Conservation (phyloP, 2,329 filamentous ascomycete species). For the Macrophomina phaseolina region DNA sequence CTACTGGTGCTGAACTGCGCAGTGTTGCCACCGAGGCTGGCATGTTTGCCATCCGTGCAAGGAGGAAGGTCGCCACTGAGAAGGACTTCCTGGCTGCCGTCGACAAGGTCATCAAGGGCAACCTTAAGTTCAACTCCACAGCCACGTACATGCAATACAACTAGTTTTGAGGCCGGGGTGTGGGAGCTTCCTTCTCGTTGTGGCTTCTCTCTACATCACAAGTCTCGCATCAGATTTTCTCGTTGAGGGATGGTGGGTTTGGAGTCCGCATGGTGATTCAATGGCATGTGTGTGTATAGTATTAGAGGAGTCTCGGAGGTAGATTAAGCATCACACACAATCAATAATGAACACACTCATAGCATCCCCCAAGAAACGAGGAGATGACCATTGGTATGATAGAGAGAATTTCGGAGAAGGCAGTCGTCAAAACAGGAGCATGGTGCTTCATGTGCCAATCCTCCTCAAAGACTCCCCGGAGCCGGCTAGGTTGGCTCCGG, state of each 20-base stretch:
- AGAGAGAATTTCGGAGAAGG: not conserved
- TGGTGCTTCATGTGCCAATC: not conserved
- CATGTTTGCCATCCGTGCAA: slow-evolving; percentile 94
- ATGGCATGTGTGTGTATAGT: slow-evolving; percentile 23
- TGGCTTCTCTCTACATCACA: slow-evolving; percentile 8
- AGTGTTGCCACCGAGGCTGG: slow-evolving; percentile 98
- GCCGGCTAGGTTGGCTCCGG: not conserved
- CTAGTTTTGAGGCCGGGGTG: slow-evolving; percentile 56
- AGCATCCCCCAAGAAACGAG: not conserved
- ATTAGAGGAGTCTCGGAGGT: slow-evolving; percentile 20
- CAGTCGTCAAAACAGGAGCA: too few species aligned
- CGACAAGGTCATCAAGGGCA: slow-evolving; percentile 99
- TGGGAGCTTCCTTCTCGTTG: not conserved
- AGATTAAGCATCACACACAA: slow-evolving; percentile 18
- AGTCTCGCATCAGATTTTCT: slow-evolving; percentile 7
- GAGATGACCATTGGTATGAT: too few species aligned
- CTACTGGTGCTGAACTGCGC: slow-evolving; percentile 92
- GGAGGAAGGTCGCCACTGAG: slow-evolving; percentile 97
- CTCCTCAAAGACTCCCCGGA: not conserved
- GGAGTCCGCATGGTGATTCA: not conserved
- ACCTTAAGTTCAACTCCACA: slow-evolving; percentile 99
- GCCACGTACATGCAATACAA: slow-evolving; percentile 99
- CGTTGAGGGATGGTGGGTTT: slow-evolving; percentile 19
- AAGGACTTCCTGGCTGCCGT: slow-evolving; percentile 98
- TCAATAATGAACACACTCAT: not conserved